phyloP scores from a whole-genome alignment of 371 early-diverging fungal genomes.

The Rhizopus stolonifer region DNA sequence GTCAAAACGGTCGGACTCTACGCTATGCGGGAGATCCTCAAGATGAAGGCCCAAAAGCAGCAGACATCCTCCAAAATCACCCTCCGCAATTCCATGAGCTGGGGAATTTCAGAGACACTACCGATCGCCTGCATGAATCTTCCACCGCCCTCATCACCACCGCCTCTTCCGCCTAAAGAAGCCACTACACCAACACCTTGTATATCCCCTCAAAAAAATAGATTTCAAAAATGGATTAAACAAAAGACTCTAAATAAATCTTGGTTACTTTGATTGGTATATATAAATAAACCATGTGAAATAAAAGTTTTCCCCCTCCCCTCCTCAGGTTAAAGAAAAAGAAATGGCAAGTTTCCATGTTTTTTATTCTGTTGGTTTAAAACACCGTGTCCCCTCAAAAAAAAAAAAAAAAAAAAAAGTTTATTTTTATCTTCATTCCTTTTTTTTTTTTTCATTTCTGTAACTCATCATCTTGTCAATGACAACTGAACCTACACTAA shows the following conservation, averaged over 20 bases:
- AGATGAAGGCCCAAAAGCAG: constrained; percentile 20
- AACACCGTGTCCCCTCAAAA: background rate
- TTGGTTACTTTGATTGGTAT: too few relatives aligned
- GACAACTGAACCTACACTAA: constrained; percentile 1
- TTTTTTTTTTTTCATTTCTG: background rate
- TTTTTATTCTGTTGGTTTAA: background rate
- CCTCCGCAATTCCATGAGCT: constrained; percentile 12
- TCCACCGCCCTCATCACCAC: background rate
- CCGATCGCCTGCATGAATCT: background rate
- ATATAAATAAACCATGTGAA: too few relatives aligned
- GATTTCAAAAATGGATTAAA: constrained; percentile 20
- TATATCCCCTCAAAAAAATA: constrained; percentile 4
- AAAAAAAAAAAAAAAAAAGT: background rate
- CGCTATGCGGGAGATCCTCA: constrained; percentile 40
- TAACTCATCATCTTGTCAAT: background rate
- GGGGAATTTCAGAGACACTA: background rate
- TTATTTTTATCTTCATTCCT: background rate
- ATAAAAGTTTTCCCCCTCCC: too few relatives aligned
- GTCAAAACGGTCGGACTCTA: constrained; percentile 34
- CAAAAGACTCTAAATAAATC: constrained; percentile 5
- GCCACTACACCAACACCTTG: constrained; percentile 16
- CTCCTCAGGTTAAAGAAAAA: constrained; percentile 1
- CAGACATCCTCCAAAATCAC: background rate
- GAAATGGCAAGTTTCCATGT: constrained; percentile 1
- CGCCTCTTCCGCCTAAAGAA: constrained; percentile 14